Percentiles rank a stretch among this genome's conserved stretches.
Evolutionary conservation across 148 eudicot genomes (phyloP).

Genomic region (Persicaria maculosa): DNA sequence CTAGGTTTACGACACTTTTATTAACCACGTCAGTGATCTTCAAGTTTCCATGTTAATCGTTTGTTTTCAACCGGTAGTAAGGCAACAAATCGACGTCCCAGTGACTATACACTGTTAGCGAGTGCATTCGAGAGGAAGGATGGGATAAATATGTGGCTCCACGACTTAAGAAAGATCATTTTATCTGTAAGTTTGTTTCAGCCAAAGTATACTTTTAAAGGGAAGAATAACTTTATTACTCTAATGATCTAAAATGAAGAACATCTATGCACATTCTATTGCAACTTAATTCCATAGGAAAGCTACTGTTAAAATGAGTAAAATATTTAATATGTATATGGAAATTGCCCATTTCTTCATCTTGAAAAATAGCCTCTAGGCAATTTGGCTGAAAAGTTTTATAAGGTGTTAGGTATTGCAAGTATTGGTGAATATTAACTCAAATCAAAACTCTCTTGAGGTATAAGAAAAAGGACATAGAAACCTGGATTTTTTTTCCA

Average conservation of each 20-base stretch:
- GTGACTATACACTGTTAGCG: slow-evolving; percentile 81
- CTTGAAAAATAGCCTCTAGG: neutral
- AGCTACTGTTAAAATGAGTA: neutral
- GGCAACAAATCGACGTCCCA: slow-evolving; percentile 63
- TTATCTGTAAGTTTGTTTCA: slow-evolving; percentile 62
- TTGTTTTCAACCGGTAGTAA: slow-evolving; percentile 38
- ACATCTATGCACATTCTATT: neutral
- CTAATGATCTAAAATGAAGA: neutral
- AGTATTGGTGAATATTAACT: neutral
- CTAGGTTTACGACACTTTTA: neutral
- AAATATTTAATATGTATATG: neutral
- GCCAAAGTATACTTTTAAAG: neutral
- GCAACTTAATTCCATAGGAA: neutral
- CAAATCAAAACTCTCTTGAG: neutral
- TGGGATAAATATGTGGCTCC: slow-evolving; percentile 67
- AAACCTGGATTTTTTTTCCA: neutral
- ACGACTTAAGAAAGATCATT: slow-evolving; percentile 78
- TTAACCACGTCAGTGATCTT: neutral
- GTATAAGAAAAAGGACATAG: neutral
- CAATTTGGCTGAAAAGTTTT: too few relatives aligned
- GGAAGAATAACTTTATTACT: neutral
- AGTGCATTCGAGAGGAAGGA: slow-evolving; percentile 73
- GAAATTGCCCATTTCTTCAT: neutral
- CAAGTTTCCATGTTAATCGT: neutral
- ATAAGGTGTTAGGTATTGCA: neutral